Percentiles rank a stretch among this genome's conserved stretches.
phyloP scores from a whole-genome alignment of 257 asterid species.

The Penstemon newberryi region DNA sequence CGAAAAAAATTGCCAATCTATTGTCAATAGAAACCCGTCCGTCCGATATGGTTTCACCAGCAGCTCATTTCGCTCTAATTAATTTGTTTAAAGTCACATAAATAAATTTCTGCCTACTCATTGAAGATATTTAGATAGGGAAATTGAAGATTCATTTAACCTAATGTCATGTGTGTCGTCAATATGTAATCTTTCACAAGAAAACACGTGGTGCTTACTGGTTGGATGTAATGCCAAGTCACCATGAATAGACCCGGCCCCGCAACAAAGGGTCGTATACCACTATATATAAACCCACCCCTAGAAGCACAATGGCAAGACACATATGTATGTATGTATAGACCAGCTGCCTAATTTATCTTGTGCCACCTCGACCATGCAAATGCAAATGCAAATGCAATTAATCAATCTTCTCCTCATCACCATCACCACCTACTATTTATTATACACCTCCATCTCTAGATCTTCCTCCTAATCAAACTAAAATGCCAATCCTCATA shows the following conservation, averaged over 20 bases:
- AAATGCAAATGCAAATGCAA: slow-evolving; percentile 4
- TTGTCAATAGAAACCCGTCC: too few species aligned
- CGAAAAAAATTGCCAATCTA: too few species aligned
- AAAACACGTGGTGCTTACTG: slow-evolving; percentile 36
- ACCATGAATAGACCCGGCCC: background rate
- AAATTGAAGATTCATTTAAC: background rate
- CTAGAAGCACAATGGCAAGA: background rate
- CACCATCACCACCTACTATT: background rate
- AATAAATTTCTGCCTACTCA: slow-evolving; percentile 7
- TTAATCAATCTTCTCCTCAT: background rate
- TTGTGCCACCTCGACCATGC: slow-evolving; percentile 43
- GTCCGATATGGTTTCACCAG: too few species aligned
- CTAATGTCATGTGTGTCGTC: background rate
- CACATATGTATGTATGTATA: background rate
- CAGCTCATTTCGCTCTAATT: background rate
- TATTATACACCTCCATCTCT: background rate
- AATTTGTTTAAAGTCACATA: background rate
- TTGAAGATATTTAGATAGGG: slow-evolving; percentile 28
- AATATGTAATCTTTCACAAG: slow-evolving; percentile 30
- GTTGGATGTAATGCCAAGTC: slow-evolving; percentile 32
- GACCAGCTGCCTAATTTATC: slow-evolving; percentile 14
- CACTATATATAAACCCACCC: slow-evolving; percentile 26
- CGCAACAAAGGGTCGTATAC: background rate
- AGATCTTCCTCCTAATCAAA: background rate
- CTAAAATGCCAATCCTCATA: background rate